Evolutionary conservation across 257 asterid species (phyloP), one percentile per base, ranked within the genome.

Genomic region (Primulina tabacum): DNA sequence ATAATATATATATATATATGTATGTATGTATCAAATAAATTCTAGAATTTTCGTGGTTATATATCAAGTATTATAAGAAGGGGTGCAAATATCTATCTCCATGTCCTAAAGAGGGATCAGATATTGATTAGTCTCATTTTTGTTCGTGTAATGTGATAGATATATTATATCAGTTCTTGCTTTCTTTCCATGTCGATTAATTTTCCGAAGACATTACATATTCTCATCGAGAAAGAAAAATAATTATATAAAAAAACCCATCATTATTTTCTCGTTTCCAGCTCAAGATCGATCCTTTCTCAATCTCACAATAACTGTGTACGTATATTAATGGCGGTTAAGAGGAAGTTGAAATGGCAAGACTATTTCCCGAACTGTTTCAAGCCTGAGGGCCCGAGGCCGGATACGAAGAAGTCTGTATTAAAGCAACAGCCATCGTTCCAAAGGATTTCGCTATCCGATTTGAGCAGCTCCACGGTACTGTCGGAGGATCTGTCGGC

Each of bases 401-500:
- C 87, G 17, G 71, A 43, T 69, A 79, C 71, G 43, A 62, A 83
- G 55, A 67, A 72, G 30, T 34, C 68, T 17, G 71, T 60, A 1
- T 34, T 60, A 0, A 71, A 60, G 2, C 78, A 79, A 33, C 88
- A 79, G 20, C 8, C 69, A 2, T 92, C 96, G 2, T 82, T 84
- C 37, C 89, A 71, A 38, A 69, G 96, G 77, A 82, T 89, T 10
- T 85, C 94, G 2, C 10, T 82, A 4, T 56, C 85, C 40, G 97
- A 92, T 56, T 71, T 87, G 0, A 90, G 98, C 76, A 40, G 78
- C 3, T 84, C 93, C 0, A 82, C 87, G 0, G 57, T 50, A 2
- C 71, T 92, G 0, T 87, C 97, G 0, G 96, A 89, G 69, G 98
- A 93, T 55, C 78, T 90, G 0, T 88, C 98, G 0, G 81, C 80